Evolutionary conservation across 192 early-diverging fungal species (phyloP), one percentile per base, ranked within the genome.

Genomic region (Coemansia sp.): DNA sequence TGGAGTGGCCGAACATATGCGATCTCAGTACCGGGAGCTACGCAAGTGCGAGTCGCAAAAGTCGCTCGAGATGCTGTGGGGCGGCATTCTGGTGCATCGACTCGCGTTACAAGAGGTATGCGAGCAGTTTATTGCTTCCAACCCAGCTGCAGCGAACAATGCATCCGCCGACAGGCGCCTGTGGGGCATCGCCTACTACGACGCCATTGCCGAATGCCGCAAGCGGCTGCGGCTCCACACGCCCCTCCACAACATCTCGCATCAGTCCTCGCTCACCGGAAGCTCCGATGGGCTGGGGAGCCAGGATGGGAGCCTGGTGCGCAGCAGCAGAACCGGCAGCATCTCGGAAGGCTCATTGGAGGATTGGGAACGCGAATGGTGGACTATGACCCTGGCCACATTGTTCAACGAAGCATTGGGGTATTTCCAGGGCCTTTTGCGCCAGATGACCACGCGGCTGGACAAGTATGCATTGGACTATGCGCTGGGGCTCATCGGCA

Each of bases 341-440:
- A 1, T 46, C 12, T 45, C 49, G 12, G 39, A 45, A 4, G 59
- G 44, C 13, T 19, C 7, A 1, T 40, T 60, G 12, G 57, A 60
- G 30, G 61, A 60, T 17, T 72, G 68, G 68, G 32, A 41, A 22
- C 44, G 39, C 23, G 47, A 64, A 19, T 72, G 68, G 68, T 72
- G 68, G 68, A 33, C 57, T 5, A 21, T 56, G 32, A 41, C 54
- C 6, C 38, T 72, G 32, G 36, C 38, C 4, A 52, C 61, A 21
- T 44, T 72, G 34, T 53, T 72, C 38, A 60, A 51, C 44, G 68
- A 72, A 28, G 68, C 61, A 1, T 44, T 64, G 40, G 68, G 61
- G 0, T 72, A 53, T 35, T 56, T 72, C 20, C 67, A 71, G 29
- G 35, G 37, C 7, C 44, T 71, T 41, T 31, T 58, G 12, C 32